These are phyloP conservation scores for Macrolepiota albuminosa DNA, from an alignment of 768 basidiomycete genomes.

Conservation along the genomic window DNA sequence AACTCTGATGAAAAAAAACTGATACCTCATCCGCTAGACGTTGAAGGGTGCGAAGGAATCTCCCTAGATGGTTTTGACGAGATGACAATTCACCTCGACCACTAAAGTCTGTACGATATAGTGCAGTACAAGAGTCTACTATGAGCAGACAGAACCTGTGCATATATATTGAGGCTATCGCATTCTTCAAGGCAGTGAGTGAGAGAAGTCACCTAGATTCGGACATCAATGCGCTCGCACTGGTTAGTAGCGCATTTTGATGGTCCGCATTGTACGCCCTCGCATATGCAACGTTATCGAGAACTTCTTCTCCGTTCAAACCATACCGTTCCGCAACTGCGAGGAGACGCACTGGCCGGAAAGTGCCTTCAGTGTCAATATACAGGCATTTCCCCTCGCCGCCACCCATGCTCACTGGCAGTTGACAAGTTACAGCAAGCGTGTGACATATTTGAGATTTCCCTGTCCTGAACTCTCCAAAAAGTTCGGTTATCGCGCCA, in stretches of 20 bases:
- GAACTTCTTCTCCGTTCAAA: slow-evolving; percentile 95
- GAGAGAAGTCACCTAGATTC: slow-evolving; percentile 74
- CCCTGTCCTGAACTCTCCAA: slow-evolving; percentile 97
- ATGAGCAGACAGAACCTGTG: slow-evolving; percentile 91
- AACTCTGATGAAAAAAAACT: slow-evolving; percentile 6
- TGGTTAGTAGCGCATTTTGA: slow-evolving; percentile 83
- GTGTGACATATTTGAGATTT: slow-evolving; percentile 99
- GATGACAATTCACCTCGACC: slow-evolving; percentile 95
- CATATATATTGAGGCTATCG: slow-evolving; percentile 5
- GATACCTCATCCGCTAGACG: slow-evolving; percentile 92
- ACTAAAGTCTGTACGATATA: slow-evolving; percentile 94
- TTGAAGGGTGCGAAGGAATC: slow-evolving; percentile 89
- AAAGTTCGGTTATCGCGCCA: slow-evolving; percentile 95
- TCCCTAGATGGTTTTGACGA: slow-evolving; percentile 92
- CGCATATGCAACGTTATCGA: slow-evolving; percentile 98
- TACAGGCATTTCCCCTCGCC: slow-evolving; percentile 99
- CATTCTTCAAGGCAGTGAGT: background rate
- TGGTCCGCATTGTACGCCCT: slow-evolving; percentile 99
- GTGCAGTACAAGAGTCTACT: slow-evolving; percentile 92
- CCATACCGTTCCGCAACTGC: slow-evolving; percentile 95
- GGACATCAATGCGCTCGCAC: slow-evolving; percentile 97
- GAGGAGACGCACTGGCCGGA: slow-evolving; percentile 91
- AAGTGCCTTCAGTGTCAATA: slow-evolving; percentile 99
- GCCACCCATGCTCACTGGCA: slow-evolving; percentile 96
- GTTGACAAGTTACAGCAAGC: slow-evolving; percentile 95